Conservation (phyloP, 208 protist genomes). For the Angomonas desouzai region DNA sequence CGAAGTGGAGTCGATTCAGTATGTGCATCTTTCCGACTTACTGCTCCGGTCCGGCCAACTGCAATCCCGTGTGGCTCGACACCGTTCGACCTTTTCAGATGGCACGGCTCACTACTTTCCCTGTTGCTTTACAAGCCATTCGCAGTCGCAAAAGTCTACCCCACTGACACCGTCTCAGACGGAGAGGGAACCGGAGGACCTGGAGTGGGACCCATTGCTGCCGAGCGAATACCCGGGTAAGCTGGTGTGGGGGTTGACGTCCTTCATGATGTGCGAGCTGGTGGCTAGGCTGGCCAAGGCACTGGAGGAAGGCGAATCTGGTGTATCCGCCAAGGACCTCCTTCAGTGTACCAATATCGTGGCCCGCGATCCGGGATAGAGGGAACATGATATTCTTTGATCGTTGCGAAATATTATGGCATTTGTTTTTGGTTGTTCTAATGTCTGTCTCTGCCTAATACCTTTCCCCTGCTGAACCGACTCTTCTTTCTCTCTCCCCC, state of each 20-base stretch:
- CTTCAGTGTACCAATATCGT: slow-evolving; percentile 13
- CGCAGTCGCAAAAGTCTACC: slow-evolving; percentile 20
- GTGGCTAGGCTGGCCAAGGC: slow-evolving; percentile 43
- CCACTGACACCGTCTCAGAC: slow-evolving; percentile 25
- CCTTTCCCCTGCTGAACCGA: neutral
- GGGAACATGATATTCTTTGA: neutral
- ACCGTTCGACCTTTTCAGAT: slow-evolving; percentile 21
- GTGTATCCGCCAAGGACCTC: slow-evolving; percentile 9
- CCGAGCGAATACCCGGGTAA: slow-evolving; percentile 66
- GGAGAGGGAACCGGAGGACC: slow-evolving; percentile 32
- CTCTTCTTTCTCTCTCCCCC: neutral
- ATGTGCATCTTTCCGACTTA: slow-evolving; percentile 70
- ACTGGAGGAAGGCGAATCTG: slow-evolving; percentile 14
- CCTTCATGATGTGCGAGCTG: slow-evolving; percentile 70
- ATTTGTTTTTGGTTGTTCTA: too few species aligned
- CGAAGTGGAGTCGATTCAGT: slow-evolving; percentile 81
- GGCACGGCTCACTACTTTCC: slow-evolving; percentile 58
- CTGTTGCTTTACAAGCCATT: slow-evolving; percentile 72
- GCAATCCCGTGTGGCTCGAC: slow-evolving; percentile 60
- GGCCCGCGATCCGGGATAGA: slow-evolving; percentile 6
- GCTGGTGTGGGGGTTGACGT: slow-evolving; percentile 83
- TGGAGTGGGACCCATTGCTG: slow-evolving; percentile 44
- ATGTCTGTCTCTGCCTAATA: too few species aligned
- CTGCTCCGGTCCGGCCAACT: slow-evolving; percentile 38
- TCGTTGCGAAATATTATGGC: neutral